Conservation (phyloP, 2,329 filamentous ascomycete genomes). For the Sporothrix dimorphospora region DNA sequence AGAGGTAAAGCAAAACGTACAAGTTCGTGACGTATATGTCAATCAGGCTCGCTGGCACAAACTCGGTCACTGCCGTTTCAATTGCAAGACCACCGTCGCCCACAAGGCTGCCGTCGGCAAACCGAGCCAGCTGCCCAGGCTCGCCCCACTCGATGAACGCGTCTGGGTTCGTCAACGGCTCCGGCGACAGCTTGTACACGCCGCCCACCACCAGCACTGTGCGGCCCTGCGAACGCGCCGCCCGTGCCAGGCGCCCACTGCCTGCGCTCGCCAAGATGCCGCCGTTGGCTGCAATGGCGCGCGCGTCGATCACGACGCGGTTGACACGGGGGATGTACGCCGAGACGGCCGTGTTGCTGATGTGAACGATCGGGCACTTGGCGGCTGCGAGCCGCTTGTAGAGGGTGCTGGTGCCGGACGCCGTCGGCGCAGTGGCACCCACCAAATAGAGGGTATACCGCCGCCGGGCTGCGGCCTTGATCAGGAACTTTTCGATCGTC, state of each 20-base stretch:
- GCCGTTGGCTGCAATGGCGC: conserved; percentile 86
- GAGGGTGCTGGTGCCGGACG: conserved; percentile 55
- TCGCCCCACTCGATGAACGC: conserved; percentile 85
- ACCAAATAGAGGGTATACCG: conserved; percentile 90
- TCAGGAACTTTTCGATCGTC: conserved; percentile 86
- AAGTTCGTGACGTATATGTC: conserved; percentile 86
- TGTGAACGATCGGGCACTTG: conserved; percentile 80
- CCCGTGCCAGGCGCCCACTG: conserved; percentile 79
- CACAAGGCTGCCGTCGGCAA: conserved; percentile 78
- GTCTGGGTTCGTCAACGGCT: conserved; percentile 82
- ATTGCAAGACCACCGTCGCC: conserved; percentile 68
- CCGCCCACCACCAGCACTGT: conserved; percentile 88
- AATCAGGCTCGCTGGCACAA: conserved; percentile 74
- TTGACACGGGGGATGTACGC: conserved; percentile 94
- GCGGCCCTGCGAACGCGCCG: conserved; percentile 78
- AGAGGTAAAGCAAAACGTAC: conserved; percentile 44
- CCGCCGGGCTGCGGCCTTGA: conserved; percentile 83
- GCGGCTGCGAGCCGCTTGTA: conserved; percentile 76
- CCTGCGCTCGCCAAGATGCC: conserved; percentile 83
- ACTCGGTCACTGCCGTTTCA: conserved; percentile 79
- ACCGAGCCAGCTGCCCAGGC: conserved; percentile 73
- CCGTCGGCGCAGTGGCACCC: conserved; percentile 27
- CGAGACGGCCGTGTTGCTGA: conserved; percentile 83
- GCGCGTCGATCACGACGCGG: conserved; percentile 90
- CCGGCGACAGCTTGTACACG: conserved; percentile 90